Conservation (phyloP, 1,139 yeast genomes). For the Nakaseomyces glabratus region DNA sequence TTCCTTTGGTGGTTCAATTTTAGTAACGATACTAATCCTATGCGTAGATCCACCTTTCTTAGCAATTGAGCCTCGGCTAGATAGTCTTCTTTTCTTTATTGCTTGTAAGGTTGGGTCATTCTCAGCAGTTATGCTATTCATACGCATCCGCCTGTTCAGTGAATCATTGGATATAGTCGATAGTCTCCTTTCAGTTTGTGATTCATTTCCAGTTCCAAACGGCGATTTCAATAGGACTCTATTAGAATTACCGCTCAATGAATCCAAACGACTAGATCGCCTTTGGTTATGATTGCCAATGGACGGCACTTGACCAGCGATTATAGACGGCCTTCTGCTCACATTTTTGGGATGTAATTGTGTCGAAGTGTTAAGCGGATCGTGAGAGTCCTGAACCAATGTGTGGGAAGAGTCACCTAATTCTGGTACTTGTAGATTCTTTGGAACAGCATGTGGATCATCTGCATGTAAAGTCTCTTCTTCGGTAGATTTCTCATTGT, state of each 20-base stretch:
- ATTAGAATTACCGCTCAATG: conserved; percentile 18
- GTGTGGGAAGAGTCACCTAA: not conserved
- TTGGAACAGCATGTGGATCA: conserved; percentile 4
- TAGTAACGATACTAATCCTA: conserved; percentile 28
- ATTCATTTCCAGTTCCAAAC: conserved; percentile 9
- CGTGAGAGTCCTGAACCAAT: conserved; percentile 1
- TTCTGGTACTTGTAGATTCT: not conserved
- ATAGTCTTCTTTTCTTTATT: conserved; percentile 26
- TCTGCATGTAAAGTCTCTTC: conserved; percentile 1
- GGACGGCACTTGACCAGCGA: conserved; percentile 8
- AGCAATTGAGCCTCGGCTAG: conserved; percentile 21
- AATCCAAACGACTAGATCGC: conserved; percentile 23
- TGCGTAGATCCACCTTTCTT: conserved; percentile 24
- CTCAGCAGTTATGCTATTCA: conserved; percentile 23
- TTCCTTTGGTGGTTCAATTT: conserved; percentile 11
- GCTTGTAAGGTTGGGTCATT: conserved; percentile 25
- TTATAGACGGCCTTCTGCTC: conserved; percentile 8
- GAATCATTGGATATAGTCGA: conserved; percentile 19
- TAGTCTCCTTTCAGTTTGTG: conserved; percentile 18
- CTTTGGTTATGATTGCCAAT: conserved; percentile 4
- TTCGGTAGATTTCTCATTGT: too few relatives aligned
- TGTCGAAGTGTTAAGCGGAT: conserved; percentile 1
- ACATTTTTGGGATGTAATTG: not conserved
- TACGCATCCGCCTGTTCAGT: conserved; percentile 14
- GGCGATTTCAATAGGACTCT: conserved; percentile 20